These are phyloP conservation scores for Conidiobolus coronatus DNA, from an alignment of 371 early-diverging fungal genomes.

Conservation along the genomic window DNA sequence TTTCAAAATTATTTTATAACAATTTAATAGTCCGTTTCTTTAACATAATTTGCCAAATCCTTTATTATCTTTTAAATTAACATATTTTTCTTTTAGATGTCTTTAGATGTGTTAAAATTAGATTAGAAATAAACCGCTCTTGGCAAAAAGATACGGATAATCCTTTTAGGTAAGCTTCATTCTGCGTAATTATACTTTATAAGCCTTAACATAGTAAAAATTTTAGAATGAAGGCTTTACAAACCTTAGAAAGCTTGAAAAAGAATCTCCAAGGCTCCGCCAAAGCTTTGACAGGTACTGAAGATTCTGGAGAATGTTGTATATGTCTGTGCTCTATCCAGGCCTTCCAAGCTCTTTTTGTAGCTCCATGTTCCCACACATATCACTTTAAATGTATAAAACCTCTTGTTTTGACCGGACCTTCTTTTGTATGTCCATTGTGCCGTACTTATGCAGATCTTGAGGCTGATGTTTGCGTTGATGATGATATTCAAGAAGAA, in stretches of 20 bases:
- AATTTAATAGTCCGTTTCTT: neutral
- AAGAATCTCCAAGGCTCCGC: neutral
- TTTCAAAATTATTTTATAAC: neutral
- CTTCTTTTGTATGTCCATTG: conserved; percentile 79
- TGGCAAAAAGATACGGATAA: conserved; percentile 31
- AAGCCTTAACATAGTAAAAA: neutral
- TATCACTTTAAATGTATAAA: conserved; percentile 88
- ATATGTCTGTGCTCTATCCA: conserved; percentile 78
- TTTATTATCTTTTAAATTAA: too few relatives aligned
- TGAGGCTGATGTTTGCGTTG: conserved; percentile 25
- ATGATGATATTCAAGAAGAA: conserved; percentile 5
- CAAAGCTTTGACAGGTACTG: conserved; percentile 5
- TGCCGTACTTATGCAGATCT: conserved; percentile 86
- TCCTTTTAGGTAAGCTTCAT: conserved; percentile 17
- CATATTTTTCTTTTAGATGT: conserved; percentile 15
- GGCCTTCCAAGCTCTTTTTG: conserved; percentile 80
- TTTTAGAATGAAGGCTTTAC: conserved; percentile 3
- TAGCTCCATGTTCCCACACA: conserved; percentile 85
- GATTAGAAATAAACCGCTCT: conserved; percentile 49
- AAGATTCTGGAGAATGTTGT: conserved; percentile 54
- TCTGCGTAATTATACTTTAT: neutral
- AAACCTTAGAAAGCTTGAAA: conserved; percentile 2
- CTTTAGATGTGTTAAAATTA: conserved; percentile 54
- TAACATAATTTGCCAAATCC: neutral
- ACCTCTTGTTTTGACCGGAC: conserved; percentile 15